Conservation (phyloP, 768 basidiomycete species). For the Dendrothele bispora region DNA sequence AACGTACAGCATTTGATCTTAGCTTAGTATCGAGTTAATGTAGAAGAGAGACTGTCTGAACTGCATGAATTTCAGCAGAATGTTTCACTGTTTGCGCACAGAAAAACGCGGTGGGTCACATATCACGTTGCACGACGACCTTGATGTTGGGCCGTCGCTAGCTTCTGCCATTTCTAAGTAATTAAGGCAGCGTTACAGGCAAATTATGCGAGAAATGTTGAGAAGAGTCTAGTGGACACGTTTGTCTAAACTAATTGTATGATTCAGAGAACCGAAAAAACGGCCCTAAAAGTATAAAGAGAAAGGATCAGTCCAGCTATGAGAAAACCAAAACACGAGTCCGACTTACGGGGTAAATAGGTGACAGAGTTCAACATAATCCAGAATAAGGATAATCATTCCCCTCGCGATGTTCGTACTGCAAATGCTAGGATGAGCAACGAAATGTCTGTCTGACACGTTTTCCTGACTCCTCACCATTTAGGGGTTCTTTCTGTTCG, state of each 20-base stretch:
- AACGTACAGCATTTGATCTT: too few species aligned
- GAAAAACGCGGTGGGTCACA: too few species aligned
- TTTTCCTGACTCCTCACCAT: constrained; percentile 15
- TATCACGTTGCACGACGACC: constrained; percentile 93
- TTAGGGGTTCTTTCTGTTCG: too few species aligned
- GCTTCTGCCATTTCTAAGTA: constrained; percentile 58
- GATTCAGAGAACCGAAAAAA: constrained; percentile 63
- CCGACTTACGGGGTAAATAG: constrained; percentile 74
- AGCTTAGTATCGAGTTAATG: too few species aligned
- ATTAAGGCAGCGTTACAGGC: too few species aligned
- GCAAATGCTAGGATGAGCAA: constrained; percentile 70
- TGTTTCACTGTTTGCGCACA: too few species aligned
- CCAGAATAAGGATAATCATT: constrained; percentile 43
- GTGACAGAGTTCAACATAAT: constrained; percentile 46
- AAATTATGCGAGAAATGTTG: too few species aligned
- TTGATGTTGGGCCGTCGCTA: constrained; percentile 90
- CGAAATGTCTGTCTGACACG: constrained; percentile 57
- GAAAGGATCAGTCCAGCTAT: not conserved
- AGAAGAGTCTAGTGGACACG: too few species aligned
- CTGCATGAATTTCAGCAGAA: too few species aligned
- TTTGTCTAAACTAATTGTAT: constrained; percentile 60
- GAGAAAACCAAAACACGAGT: not conserved
- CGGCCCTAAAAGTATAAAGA: constrained; percentile 52
- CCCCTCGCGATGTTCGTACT: constrained; percentile 59
- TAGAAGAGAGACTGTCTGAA: too few species aligned